Evolutionary conservation across 2,329 filamentous ascomycete species (phyloP).

Genomic region (Xylaria sp.): DNA sequence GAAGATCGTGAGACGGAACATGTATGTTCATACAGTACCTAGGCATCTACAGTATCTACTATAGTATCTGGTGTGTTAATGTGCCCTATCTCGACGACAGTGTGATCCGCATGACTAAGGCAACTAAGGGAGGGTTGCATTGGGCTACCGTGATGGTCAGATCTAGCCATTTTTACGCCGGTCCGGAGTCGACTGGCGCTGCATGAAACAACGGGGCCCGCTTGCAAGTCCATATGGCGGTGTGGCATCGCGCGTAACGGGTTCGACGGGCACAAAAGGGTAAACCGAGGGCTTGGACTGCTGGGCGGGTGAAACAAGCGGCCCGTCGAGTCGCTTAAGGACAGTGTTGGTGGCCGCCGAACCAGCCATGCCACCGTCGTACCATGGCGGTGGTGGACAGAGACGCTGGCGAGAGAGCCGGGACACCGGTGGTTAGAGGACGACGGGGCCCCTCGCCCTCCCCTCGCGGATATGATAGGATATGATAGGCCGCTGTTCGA

Average conservation of each 20-base stretch:
- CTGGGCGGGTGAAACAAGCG: conserved; percentile 14
- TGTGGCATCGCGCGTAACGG: conserved; percentile 22
- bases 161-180: conserved; percentile 22
- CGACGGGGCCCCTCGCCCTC: not conserved
- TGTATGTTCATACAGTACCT: not conserved
- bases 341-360: not conserved
- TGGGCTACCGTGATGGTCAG: conserved; percentile 26
- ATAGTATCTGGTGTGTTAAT: no score
- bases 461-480: not conserved
- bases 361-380: conserved; percentile 11
- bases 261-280: not conserved
- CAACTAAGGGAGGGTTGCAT: conserved; percentile 23
- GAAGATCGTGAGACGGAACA: not conserved
- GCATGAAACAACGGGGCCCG: conserved; percentile 25
- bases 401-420: conserved; percentile 3
- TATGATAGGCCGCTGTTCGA: conserved; percentile 19
- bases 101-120: conserved; percentile 18
- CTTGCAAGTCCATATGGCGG: conserved; percentile 24
- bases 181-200: conserved; percentile 26
- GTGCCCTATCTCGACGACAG: conserved; percentile 1
- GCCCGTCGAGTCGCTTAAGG: conserved; percentile 10
- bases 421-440: conserved; percentile 16
- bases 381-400: conserved; percentile 1
- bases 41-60: not conserved
- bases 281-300: not conserved